Evolutionary conservation across 164 flowering plant species (phyloP), one percentile per base, ranked within the genome.

Genomic region (Kingdonia uniflora): DNA sequence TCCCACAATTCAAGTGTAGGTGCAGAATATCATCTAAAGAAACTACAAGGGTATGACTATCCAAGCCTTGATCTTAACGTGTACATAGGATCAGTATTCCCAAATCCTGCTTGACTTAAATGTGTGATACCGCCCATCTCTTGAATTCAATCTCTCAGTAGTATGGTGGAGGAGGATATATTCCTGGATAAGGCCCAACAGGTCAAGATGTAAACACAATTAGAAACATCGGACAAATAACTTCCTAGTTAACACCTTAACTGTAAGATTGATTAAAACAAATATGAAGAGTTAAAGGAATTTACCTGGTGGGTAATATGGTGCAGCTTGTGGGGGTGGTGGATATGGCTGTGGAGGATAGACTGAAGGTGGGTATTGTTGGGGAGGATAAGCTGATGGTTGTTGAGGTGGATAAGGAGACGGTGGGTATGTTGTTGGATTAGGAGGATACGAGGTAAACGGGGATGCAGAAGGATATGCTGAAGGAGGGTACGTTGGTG

Each of bases 301-400:
- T 21, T 21, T 38, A 81, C 82, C 77, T 59, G 80, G 77, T 37
- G 77, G 71, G 62, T 68, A 66, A 53, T 64, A 57, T 2, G 76
- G 62, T 14, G 74, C 19, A 38, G 63, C 53, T 20, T 69, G 74
- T 40, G 69, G 73, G 2, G 74, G 74, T n/a, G 79, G 83, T 17
- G 76, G 80, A 40, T 71, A 72, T 1, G 75, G 59, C 47, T 75
- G 69, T n/a, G 80, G 80, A 40, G 84, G 78, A 49, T 77, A 77
- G 11, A 76, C 42, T 26, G 70, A 54, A 44, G 80, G 71, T 20
- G 82, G 82, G 49, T 79, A 84, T 11, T 76, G 47, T 23, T 60
- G 49, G 10, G 49, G 74, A 63, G 85, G 89, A 71, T 74, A 78
- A 8, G 66, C 69, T 19, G 73, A n/a, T n/a, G 51, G 43, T 16